Percentiles rank a stretch among this genome's conserved stretches.
Evolutionary conservation across 225 moss, liverwort and hornwort genomes (phyloP).

Genomic region (Neckera pumila): DNA sequence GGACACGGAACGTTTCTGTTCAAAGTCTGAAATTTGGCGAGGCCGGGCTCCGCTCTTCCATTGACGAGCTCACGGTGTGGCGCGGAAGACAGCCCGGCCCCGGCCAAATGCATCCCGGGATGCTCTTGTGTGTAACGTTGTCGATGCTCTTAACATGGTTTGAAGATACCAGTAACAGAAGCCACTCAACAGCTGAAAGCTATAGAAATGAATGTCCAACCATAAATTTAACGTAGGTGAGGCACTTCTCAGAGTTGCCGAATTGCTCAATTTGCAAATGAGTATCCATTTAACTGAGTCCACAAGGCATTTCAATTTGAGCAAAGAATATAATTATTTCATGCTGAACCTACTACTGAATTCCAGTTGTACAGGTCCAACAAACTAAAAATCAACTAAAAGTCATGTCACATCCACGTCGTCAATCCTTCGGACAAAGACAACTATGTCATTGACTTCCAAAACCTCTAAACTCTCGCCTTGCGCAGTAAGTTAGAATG

Average conservation of each 20-base stretch:
- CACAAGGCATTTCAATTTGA: too few species aligned
- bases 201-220: not conserved
- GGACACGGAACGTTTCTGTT: too few species aligned
- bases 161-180: not conserved
- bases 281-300: not conserved
- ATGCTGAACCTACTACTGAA: not conserved
- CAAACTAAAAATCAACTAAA: not conserved
- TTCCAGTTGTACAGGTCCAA: not conserved
- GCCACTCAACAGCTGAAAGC: too few species aligned
- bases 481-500: not conserved
- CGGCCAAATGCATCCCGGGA: too few species aligned
- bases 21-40: too few species aligned
- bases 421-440: not conserved
- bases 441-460: not conserved
- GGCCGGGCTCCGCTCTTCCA: too few species aligned
- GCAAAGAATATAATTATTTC: too few species aligned
- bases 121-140: too few species aligned
- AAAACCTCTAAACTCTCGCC: not conserved
- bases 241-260: not conserved
- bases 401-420: not conserved
- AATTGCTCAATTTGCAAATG: not conserved
- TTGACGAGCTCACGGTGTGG: too few species aligned
- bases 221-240: not conserved
- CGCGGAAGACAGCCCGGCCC: too few species aligned
- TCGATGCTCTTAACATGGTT: not conserved